These are phyloP conservation scores for Cardamine resedifolia DNA, from an alignment of 345 rosid species.

Conservation along the genomic window DNA sequence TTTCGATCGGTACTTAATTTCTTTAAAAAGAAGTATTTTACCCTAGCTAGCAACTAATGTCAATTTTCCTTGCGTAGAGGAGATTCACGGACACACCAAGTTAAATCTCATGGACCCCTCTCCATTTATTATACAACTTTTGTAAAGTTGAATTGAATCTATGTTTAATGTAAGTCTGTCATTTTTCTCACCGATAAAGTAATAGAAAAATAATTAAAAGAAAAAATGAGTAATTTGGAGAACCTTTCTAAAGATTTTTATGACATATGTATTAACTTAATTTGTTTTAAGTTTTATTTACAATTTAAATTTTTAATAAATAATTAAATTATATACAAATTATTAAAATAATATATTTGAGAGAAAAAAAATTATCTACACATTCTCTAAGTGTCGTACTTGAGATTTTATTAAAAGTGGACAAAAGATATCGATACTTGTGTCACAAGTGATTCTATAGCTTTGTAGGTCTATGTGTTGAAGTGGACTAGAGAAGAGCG, in stretches of 20 bases:
- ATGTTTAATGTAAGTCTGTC: too few relatives aligned
- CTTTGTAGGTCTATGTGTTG: slow-evolving; percentile 23
- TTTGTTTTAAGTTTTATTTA: too few relatives aligned
- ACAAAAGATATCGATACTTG: slow-evolving; percentile 10
- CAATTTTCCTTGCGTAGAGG: background rate
- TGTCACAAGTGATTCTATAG: slow-evolving; percentile 11
- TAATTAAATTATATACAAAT: too few relatives aligned
- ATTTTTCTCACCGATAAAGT: too few relatives aligned
- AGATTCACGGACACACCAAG: slow-evolving; percentile 5
- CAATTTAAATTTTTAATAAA: too few relatives aligned
- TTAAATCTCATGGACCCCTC: slow-evolving; percentile 7
- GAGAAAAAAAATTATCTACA: too few relatives aligned
- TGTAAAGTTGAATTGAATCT: slow-evolving; percentile 6
- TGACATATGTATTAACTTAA: too few relatives aligned
- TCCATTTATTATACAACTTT: background rate
- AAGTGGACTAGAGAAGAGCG: slow-evolving; percentile 20
- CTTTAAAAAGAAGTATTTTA: background rate
- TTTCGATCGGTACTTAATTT: background rate
- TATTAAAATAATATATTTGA: too few relatives aligned
- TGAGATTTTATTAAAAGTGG: background rate
- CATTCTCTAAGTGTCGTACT: slow-evolving; percentile 10
- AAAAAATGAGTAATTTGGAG: too few relatives aligned
- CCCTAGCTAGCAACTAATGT: background rate
- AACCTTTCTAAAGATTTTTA: too few relatives aligned
- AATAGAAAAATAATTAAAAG: too few relatives aligned